phyloP scores from a whole-genome alignment of 495 filamentous ascomycete genomes.

The Sporormia fimetaria region DNA sequence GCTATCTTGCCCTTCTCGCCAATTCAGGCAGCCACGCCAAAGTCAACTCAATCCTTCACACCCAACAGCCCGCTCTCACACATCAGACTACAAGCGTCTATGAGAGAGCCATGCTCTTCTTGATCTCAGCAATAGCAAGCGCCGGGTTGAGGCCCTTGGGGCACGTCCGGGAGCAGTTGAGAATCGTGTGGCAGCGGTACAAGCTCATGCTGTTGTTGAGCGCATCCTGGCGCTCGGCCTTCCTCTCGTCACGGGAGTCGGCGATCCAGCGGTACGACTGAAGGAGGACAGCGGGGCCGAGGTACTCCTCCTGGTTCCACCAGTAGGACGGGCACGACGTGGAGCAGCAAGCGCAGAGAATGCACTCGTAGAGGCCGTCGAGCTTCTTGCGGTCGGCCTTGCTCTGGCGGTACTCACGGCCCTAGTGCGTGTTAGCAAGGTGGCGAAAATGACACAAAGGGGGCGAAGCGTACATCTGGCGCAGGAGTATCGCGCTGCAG shows the following conservation, averaged over 20 bases:
- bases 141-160: constrained; percentile 97
- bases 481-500: constrained; percentile 75
- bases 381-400: constrained; percentile 89
- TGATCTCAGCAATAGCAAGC: constrained; percentile 89
- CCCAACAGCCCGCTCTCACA: no score
- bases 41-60: no score
- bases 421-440: constrained; percentile 37
- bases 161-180: constrained; percentile 94
- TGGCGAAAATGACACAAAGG: background rate
- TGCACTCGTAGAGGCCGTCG: constrained; percentile 97
- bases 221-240: constrained; percentile 70
- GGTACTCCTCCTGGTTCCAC: constrained; percentile 98
- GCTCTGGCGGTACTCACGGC: constrained; percentile 79
- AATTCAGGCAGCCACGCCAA: no score
- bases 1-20: no score
- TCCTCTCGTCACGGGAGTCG: constrained; percentile 84
- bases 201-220: constrained; percentile 97
- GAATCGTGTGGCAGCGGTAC: constrained; percentile 97
- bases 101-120: constrained; percentile 81
- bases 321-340: constrained; percentile 98
- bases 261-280: constrained; percentile 95
- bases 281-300: constrained; percentile 88
- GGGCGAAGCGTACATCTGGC: constrained; percentile 50
- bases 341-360: constrained; percentile 97
- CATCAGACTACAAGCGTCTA: background rate